Percentiles rank a stretch among this genome's conserved stretches.
These are phyloP conservation scores for Echites panduratus DNA, from an alignment of 257 asterid species.

Conservation along the genomic window DNA sequence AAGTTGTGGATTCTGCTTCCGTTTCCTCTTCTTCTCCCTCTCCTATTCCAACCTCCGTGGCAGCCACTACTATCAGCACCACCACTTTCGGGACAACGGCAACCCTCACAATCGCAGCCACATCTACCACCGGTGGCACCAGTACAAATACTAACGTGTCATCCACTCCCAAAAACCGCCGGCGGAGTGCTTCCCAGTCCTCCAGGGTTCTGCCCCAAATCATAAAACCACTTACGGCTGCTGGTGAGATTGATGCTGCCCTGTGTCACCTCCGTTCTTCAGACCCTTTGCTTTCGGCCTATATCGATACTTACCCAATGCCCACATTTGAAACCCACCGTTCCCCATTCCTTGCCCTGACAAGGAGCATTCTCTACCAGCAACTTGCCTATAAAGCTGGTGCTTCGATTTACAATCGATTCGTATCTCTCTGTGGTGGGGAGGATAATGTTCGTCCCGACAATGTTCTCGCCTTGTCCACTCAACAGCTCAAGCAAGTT, in stretches of 20 bases:
- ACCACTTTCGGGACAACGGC: constrained; percentile 10
- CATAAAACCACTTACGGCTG: constrained; percentile 58
- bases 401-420: constrained; percentile 67
- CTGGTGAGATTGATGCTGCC: constrained; percentile 63
- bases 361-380: constrained; percentile 82
- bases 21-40: constrained; percentile 24
- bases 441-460: constrained; percentile 61
- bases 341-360: constrained; percentile 62
- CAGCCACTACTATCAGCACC: constrained; percentile 21
- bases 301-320: constrained; percentile 50
- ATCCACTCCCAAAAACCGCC: constrained; percentile 40
- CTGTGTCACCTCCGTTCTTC: constrained; percentile 52
- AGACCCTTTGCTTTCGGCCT: constrained; percentile 58
- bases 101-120: constrained; percentile 12
- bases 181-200: constrained; percentile 50
- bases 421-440: constrained; percentile 74
- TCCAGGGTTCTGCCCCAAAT: constrained; percentile 51
- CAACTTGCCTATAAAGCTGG: constrained; percentile 89
- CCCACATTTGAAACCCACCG: constrained; percentile 62
- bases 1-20: constrained; percentile 23
- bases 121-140: constrained; percentile 7
- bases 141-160: neutral
- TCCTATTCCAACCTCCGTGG: constrained; percentile 17
- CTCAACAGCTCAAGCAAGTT: constrained; percentile 83
- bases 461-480: constrained; percentile 53